phyloP scores from a whole-genome alignment of 1,284 basidiomycete genomes.

The Malassezia psittaci region DNA sequence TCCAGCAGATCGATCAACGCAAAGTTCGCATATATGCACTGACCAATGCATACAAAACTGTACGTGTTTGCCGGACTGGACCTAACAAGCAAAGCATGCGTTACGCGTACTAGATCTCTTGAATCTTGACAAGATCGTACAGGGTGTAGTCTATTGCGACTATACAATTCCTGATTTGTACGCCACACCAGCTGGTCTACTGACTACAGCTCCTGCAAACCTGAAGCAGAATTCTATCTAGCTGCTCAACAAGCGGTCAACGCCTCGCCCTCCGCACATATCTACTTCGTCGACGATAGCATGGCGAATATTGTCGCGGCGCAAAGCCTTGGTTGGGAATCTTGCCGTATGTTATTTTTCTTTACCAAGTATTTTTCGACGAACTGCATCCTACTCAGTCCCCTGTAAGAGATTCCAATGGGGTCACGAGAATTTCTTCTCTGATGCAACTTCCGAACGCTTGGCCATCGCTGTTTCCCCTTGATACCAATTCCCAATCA shows the following conservation, averaged over 20 bases:
- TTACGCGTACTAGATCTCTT: conserved; percentile 67
- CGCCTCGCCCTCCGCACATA: conserved; percentile 12
- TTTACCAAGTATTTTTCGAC: conserved; percentile 25
- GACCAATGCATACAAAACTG: conserved; percentile 42
- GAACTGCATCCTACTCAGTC: conserved; percentile 15
- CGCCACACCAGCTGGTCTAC: neutral
- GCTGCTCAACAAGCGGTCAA: conserved; percentile 29
- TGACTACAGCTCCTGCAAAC: conserved; percentile 58
- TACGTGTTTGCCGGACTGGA: conserved; percentile 2
- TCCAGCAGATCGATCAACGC: conserved; percentile 66
- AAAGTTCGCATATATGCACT: conserved; percentile 56
- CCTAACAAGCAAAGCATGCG: conserved; percentile 57
- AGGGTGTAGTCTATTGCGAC: conserved; percentile 71
- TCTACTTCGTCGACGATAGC: conserved; percentile 46
- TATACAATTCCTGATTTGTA: conserved; percentile 58
- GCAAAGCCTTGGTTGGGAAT: conserved; percentile 37
- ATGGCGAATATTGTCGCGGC: conserved; percentile 36
- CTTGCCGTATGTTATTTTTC: conserved; percentile 17
- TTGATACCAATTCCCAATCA: too few relatives aligned
- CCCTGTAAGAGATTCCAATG: conserved; percentile 9
- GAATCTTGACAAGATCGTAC: conserved; percentile 63
- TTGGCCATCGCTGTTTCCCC: conserved; percentile 31
- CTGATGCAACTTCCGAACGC: conserved; percentile 26
- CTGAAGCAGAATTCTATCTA: conserved; percentile 52
- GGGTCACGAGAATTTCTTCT: conserved; percentile 27